Conservation (phyloP, 1,139 yeast genomes). For the Blastobotrys petasosporus region DNA sequence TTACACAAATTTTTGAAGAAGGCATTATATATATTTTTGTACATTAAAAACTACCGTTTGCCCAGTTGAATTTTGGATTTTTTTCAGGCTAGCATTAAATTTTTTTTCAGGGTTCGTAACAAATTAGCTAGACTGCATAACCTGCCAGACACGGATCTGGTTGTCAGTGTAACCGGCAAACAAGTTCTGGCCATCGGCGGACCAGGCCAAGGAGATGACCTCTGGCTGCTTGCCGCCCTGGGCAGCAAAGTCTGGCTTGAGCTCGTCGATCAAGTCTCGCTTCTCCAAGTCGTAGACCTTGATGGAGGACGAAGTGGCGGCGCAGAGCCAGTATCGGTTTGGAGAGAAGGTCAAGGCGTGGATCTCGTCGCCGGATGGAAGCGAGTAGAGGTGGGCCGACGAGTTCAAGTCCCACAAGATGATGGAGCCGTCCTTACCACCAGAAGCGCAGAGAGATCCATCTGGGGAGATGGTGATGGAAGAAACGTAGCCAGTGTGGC, state of each 20-base stretch:
- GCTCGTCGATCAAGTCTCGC: conserved; percentile 93
- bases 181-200: conserved; percentile 99
- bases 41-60: not conserved
- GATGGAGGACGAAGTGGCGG: conserved; percentile 97
- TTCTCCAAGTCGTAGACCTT: conserved; percentile 98
- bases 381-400: conserved; percentile 87
- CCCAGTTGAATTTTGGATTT: not conserved
- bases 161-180: conserved; percentile 99
- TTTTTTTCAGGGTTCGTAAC: not conserved
- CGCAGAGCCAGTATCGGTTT: conserved; percentile 99
- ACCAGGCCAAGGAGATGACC: conserved; percentile 98
- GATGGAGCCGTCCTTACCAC: conserved; percentile 99
- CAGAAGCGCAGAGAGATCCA: conserved; percentile 98
- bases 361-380: conserved; percentile 94
- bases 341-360: conserved; percentile 99
- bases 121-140: conserved; percentile 75
- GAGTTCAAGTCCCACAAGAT: conserved; percentile 97
- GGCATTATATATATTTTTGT: not conserved
- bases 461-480: conserved; percentile 98
- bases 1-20: not conserved
- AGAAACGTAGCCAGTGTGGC: conserved; percentile 99
- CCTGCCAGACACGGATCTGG: conserved; percentile 99
- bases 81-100: not conserved
- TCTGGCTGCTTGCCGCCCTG: conserved; percentile 90
- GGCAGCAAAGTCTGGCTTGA: conserved; percentile 95